Evolutionary conservation across 2,329 filamentous ascomycete genomes (phyloP).

Genomic region (Cladorrhinum sp.): DNA sequence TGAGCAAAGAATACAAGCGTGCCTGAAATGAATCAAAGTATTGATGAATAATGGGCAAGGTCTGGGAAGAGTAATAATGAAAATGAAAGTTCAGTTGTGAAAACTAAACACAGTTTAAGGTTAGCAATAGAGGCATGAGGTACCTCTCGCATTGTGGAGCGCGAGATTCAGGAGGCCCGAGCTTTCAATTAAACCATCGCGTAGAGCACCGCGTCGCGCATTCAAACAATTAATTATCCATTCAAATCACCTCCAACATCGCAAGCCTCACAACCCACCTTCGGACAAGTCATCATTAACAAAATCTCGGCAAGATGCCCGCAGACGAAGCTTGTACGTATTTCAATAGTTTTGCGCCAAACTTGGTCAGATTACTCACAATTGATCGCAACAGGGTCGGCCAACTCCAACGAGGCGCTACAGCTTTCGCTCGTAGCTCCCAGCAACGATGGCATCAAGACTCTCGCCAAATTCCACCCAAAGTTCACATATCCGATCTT

Average conservation of each 20-base stretch:
- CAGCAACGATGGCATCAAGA: slow-evolving; percentile 46
- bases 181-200: slow-evolving; percentile 21
- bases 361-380: background rate
- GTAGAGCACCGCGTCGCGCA: slow-evolving; percentile 17
- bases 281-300: background rate
- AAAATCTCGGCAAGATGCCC: slow-evolving; percentile 15
- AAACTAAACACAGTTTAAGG: background rate
- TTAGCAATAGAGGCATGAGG: background rate
- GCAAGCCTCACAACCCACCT: background rate
- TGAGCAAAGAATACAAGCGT: background rate
- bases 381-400: slow-evolving; percentile 47
- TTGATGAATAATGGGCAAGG: background rate
- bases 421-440: slow-evolving; percentile 58
- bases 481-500: slow-evolving; percentile 90
- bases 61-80: background rate
- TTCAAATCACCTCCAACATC: background rate
- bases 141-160: background rate
- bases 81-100: too few species aligned
- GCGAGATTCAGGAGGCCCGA: slow-evolving; percentile 4
- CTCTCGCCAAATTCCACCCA: slow-evolving; percentile 71
- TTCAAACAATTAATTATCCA: slow-evolving; percentile 1
- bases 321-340: slow-evolving; percentile 24
- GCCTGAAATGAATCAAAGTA: background rate
- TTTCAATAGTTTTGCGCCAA: background rate
- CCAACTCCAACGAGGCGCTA: slow-evolving; percentile 60